Percentiles rank a stretch among this genome's conserved stretches.
Conservation (phyloP, 768 basidiomycete species). For the Suillus alpinus region DNA sequence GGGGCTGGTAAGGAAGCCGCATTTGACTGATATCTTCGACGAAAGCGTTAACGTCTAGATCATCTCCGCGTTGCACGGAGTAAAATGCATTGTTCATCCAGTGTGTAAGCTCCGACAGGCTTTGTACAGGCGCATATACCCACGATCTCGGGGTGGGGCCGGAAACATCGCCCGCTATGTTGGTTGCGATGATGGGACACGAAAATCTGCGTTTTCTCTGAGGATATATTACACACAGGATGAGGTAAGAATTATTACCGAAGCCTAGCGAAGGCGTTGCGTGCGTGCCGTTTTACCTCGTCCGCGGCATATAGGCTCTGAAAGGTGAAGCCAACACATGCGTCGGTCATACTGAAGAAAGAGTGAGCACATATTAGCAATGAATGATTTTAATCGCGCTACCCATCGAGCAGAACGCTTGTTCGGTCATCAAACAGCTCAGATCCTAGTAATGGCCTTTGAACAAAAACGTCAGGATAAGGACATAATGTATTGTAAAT, state of each 20-base stretch:
- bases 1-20: conserved; percentile 15
- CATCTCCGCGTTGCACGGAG: conserved; percentile 13
- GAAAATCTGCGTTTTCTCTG: conserved; percentile 3
- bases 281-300: conserved; percentile 4
- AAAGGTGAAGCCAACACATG: conserved; percentile 12
- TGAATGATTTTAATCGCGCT: background rate
- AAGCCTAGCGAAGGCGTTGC: conserved; percentile 11
- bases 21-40: conserved; percentile 11
- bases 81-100: conserved; percentile 22
- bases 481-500: background rate
- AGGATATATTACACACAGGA: background rate
- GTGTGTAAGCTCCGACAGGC: conserved; percentile 12
- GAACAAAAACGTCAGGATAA: background rate
- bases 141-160: conserved; percentile 4
- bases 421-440: conserved; percentile 11
- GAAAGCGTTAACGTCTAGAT: conserved; percentile 17
- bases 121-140: conserved; percentile 19
- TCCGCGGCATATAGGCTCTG: background rate
- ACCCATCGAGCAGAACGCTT: conserved; percentile 11
- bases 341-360: conserved; percentile 3
- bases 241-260: conserved; percentile 2
- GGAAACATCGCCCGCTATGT: conserved; percentile 2
- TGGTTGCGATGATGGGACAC: conserved; percentile 13
- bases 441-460: conserved; percentile 14
- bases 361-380: background rate